Evolutionary conservation across 2,329 filamentous ascomycete species (phyloP).

Genomic region (Cladosporium sp.): DNA sequence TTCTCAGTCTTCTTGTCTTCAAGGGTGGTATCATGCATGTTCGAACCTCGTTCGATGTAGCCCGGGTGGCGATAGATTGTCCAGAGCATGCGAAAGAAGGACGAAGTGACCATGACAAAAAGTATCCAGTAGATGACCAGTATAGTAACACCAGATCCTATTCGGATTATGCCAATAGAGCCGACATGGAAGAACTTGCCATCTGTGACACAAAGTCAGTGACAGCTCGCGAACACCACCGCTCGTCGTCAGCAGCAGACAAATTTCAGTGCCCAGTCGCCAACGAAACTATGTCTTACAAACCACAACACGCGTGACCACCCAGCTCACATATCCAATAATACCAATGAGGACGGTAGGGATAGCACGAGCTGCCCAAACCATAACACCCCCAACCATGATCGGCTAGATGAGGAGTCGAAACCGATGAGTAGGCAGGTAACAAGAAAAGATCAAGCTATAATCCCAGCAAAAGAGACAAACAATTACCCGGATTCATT

Average conservation of each 20-base stretch:
- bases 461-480: too few relatives aligned
- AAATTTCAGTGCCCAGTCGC: too few relatives aligned
- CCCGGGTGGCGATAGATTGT: conserved; percentile 1
- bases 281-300: not conserved
- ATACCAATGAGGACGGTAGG: conserved; percentile 10
- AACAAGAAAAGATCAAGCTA: too few relatives aligned
- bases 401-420: not conserved
- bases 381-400: not conserved
- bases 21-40: too few relatives aligned
- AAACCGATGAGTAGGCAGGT: too few relatives aligned
- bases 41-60: not conserved
- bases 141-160: conserved; percentile 3
- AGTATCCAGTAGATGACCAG: conserved; percentile 15
- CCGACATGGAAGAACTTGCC: not conserved
- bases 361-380: not conserved
- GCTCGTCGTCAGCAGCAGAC: too few relatives aligned
- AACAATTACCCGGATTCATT: too few relatives aligned
- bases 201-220: too few relatives aligned
- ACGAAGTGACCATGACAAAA: conserved; percentile 9
- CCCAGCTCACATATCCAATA: conserved; percentile 16
- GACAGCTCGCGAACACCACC: too few relatives aligned
- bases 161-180: not conserved
- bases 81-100: conserved; percentile 15
- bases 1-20: not conserved
- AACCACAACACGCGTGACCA: conserved; percentile 1